Evolutionary conservation across 208 protist genomes (phyloP).

Genomic region (Angomonas desouzai): DNA sequence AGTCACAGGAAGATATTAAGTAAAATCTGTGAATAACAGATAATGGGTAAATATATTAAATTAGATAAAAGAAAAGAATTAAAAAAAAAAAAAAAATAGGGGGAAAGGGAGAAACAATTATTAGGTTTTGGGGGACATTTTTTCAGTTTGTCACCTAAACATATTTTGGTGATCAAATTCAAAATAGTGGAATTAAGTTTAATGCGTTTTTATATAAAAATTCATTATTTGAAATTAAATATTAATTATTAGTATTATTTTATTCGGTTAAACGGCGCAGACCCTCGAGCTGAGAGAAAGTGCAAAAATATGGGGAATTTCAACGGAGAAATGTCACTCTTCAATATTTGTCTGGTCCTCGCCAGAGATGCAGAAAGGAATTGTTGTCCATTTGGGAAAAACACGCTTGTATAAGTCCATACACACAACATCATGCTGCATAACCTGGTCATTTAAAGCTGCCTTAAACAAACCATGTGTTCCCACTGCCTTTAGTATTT

Average conservation of each 20-base stretch:
- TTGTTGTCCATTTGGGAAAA: slow-evolving; percentile 91
- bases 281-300: too few relatives aligned
- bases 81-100: slow-evolving; percentile 6
- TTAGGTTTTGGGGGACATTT: too few relatives aligned
- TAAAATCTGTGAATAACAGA: too few relatives aligned
- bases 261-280: neutral
- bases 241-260: too few relatives aligned
- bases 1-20: too few relatives aligned
- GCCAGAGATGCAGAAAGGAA: slow-evolving; percentile 56
- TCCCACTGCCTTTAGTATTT: slow-evolving; percentile 95
- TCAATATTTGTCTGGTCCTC: slow-evolving; percentile 38
- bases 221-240: too few relatives aligned
- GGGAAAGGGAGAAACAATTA: too few relatives aligned
- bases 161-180: too few relatives aligned
- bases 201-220: too few relatives aligned
- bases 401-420: slow-evolving; percentile 98
- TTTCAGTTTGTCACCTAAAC: too few relatives aligned
- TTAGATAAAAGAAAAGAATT: slow-evolving; percentile 4
- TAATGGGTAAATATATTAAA: slow-evolving; percentile 3
- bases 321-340: slow-evolving; percentile 3
- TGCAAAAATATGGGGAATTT: too few relatives aligned
- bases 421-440: slow-evolving; percentile 96
- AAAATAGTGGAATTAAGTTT: too few relatives aligned
- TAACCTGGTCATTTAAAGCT: slow-evolving; percentile 91
- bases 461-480: slow-evolving; percentile 97